phyloP scores from a whole-genome alignment of 768 basidiomycete genomes.

The Mycena latifolia region DNA sequence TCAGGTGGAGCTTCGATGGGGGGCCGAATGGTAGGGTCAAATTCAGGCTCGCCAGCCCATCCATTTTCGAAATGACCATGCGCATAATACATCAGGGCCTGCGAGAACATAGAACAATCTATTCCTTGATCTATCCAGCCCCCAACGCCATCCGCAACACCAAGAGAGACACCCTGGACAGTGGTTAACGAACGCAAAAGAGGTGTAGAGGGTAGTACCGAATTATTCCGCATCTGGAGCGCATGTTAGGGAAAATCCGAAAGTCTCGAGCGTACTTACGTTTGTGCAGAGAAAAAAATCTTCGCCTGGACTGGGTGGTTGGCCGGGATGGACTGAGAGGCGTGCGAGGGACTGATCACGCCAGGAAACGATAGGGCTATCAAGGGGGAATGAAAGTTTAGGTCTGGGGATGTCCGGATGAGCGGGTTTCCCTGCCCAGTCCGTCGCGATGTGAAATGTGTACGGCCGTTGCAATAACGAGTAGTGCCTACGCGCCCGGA shows the following conservation, averaged over 20 bases:
- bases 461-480: slow-evolving; percentile 53
- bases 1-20: slow-evolving; percentile 74
- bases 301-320: slow-evolving; percentile 56
- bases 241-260: slow-evolving; percentile 28
- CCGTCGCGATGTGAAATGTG: slow-evolving; percentile 80
- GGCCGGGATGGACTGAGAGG: slow-evolving; percentile 47
- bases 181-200: slow-evolving; percentile 24
- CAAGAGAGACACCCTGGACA: slow-evolving; percentile 78
- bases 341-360: slow-evolving; percentile 71
- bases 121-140: slow-evolving; percentile 90
- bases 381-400: slow-evolving; percentile 61
- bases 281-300: slow-evolving; percentile 56
- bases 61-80: slow-evolving; percentile 77
- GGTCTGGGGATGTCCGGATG: slow-evolving; percentile 39
- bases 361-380: slow-evolving; percentile 76
- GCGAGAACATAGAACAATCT: slow-evolving; percentile 92
- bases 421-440: slow-evolving; percentile 82
- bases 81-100: slow-evolving; percentile 91
- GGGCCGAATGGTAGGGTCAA: slow-evolving; percentile 82
- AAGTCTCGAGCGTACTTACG: slow-evolving; percentile 41
- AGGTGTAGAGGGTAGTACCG: slow-evolving; percentile 14
- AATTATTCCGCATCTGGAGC: slow-evolving; percentile 66
- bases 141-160: slow-evolving; percentile 93
- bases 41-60: slow-evolving; percentile 89
- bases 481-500: not conserved